Conservation (phyloP, 1,284 basidiomycete species). For the Trametes versicolor region DNA sequence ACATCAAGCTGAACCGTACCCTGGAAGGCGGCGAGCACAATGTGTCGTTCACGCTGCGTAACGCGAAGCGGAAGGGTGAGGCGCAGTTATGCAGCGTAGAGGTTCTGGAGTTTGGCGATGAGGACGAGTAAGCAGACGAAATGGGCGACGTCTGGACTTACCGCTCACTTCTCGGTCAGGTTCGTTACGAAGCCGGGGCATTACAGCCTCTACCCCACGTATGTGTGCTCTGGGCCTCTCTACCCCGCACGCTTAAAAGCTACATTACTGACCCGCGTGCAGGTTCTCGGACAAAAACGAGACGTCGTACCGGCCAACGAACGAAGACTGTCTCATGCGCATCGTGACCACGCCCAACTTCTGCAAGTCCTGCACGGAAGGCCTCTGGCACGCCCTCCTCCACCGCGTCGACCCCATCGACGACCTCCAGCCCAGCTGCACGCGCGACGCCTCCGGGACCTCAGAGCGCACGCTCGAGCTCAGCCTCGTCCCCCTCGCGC, state of each 20-base stretch:
- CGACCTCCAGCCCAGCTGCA: conserved; percentile 50
- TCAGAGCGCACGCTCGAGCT: conserved; percentile 50
- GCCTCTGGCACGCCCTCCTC: conserved; percentile 74
- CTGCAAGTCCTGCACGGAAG: conserved; percentile 80
- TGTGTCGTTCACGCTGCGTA: conserved; percentile 66
- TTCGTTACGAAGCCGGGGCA: conserved; percentile 68
- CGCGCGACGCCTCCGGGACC: conserved; percentile 29
- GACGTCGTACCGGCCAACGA: conserved; percentile 80
- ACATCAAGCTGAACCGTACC: conserved; percentile 53
- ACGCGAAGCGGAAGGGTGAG: conserved; percentile 57
- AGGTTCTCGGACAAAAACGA: conserved; percentile 69
- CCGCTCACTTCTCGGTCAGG: conserved; percentile 47
- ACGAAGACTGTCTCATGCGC: conserved; percentile 89
- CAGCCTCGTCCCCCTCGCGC: conserved; percentile 66
- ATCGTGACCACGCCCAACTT: conserved; percentile 75
- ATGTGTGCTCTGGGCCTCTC: conserved; percentile 30
- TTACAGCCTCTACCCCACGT: conserved; percentile 84
- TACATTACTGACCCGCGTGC: neutral
- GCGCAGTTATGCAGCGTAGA: conserved; percentile 84
- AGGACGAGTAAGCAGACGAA: conserved; percentile 59
- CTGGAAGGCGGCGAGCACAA: conserved; percentile 62
- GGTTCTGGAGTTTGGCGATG: conserved; percentile 78
- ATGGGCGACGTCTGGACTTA: conserved; percentile 1
- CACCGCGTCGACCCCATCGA: conserved; percentile 70
- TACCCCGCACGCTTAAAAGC: too few species aligned